Evolutionary conservation across 805 yeast genomes (phyloP).

Genomic region (Cyberlindnera japonica): DNA sequence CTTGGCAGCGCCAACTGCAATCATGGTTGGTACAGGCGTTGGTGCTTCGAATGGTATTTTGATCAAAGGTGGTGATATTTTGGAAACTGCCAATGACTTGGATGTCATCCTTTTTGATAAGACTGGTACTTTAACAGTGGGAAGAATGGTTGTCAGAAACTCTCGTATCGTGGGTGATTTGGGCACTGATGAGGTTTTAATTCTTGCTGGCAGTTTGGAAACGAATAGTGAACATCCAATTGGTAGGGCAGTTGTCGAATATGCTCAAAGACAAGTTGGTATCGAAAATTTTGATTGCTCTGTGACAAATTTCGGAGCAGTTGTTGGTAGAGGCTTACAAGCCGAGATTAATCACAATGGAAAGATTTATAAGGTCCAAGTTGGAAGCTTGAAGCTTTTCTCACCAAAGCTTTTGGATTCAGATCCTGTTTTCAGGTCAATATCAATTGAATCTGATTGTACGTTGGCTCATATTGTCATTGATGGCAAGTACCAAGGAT

Average conservation of each 20-base stretch:
- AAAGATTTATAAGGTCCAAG: conserved; percentile 32
- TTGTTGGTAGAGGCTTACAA: conserved; percentile 37
- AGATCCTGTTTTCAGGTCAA: conserved; percentile 11
- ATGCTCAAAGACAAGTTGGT: conserved; percentile 26
- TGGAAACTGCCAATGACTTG: conserved; percentile 67
- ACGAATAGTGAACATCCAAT: conserved; percentile 81
- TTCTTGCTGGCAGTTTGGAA: conserved; percentile 56
- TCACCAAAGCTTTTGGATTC: conserved; percentile 12
- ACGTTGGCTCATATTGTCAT: conserved; percentile 58
- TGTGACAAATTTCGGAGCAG: conserved; percentile 28
- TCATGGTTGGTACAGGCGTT: conserved; percentile 98
- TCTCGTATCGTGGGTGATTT: conserved; percentile 9
- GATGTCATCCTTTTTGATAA: conserved; percentile 81
- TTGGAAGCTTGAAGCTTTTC: conserved; percentile 47
- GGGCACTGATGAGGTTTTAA: conserved; percentile 37
- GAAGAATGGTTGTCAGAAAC: conserved; percentile 52
- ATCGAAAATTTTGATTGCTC: conserved; percentile 4
- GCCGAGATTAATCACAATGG: conserved; percentile 24
- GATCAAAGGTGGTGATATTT: conserved; percentile 87
- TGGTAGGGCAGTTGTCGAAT: conserved; percentile 61
- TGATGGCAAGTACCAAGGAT: conserved; percentile 58
- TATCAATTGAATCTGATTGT: conserved; percentile 31
- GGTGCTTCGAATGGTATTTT: conserved; percentile 89
- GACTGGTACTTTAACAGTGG: conserved; percentile 92
- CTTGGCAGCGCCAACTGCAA: conserved; percentile 96